Conservation (phyloP, 768 basidiomycete genomes). For the Cystoderma amianthinum region DNA sequence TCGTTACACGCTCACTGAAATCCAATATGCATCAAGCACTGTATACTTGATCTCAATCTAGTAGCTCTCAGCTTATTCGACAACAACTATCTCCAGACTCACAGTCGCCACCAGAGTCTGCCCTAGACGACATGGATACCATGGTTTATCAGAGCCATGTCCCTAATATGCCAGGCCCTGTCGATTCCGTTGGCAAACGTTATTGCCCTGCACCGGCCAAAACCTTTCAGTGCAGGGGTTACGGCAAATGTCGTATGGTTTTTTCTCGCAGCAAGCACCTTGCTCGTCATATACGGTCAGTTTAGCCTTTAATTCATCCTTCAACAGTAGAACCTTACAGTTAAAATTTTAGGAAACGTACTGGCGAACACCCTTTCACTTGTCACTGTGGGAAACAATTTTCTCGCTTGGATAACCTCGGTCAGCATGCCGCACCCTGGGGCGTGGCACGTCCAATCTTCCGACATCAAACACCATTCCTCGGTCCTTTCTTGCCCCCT, state of each 20-base stretch:
- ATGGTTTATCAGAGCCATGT: constrained; percentile 13
- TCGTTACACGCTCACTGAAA: too few relatives aligned
- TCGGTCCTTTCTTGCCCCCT: constrained; percentile 65
- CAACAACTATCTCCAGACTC: constrained; percentile 12
- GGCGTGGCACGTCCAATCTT: constrained; percentile 30
- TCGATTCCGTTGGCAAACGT: constrained; percentile 38
- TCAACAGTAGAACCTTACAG: constrained; percentile 5
- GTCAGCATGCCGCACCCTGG: constrained; percentile 70
- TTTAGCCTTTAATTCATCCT: constrained; percentile 2
- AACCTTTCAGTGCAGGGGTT: constrained; percentile 93
- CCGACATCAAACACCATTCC: constrained; percentile 21
- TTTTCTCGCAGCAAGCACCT: constrained; percentile 95
- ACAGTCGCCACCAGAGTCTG: constrained; percentile 17
- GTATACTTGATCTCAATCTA: too few relatives aligned
- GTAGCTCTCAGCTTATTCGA: too few relatives aligned
- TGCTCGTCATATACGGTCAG: constrained; percentile 87
- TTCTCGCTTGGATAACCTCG: constrained; percentile 91
- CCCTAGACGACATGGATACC: constrained; percentile 14
- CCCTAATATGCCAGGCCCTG: constrained; percentile 14
- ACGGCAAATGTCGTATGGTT: constrained; percentile 94
- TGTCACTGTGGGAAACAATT: constrained; percentile 97
- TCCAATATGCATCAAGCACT: too few relatives aligned
- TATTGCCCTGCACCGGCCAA: constrained; percentile 84
- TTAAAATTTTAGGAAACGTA: constrained; percentile 84
- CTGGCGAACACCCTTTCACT: constrained; percentile 92